Evolutionary conservation across 2,329 filamentous ascomycete species (phyloP).

Genomic region (Fusarium sp.): DNA sequence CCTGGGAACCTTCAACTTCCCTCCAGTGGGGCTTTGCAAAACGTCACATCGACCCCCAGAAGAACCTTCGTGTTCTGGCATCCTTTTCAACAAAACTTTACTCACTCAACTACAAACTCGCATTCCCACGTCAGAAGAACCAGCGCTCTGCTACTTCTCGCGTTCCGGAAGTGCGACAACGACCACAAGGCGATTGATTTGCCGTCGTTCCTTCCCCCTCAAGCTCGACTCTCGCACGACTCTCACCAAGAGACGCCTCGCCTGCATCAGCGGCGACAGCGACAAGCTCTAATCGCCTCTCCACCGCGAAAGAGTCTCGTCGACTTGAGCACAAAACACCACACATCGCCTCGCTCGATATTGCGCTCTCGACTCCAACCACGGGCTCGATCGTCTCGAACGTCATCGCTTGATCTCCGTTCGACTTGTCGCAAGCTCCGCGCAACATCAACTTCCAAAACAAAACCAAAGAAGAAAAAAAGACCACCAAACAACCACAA

Average conservation of each 20-base stretch:
- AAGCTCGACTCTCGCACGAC: constrained; percentile 11
- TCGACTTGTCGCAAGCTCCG: background rate
- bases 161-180: background rate
- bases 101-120: constrained; percentile 4
- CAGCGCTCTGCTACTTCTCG: background rate
- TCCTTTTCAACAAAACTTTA: constrained; percentile 3
- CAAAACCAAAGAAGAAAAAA: background rate
- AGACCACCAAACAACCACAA: constrained; percentile 6
- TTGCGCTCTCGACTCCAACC: background rate
- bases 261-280: constrained; percentile 1
- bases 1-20: constrained; percentile 26
- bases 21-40: constrained; percentile 38
- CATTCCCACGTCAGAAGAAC: constrained; percentile 9
- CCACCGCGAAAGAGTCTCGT: background rate
- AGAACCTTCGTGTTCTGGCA: constrained; percentile 34
- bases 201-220: constrained; percentile 8
- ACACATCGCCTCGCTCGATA: background rate
- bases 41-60: constrained; percentile 36
- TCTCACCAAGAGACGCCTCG: constrained; percentile 10
- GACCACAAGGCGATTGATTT: constrained; percentile 6
- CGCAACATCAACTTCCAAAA: constrained; percentile 16
- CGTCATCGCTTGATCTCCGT: constrained; percentile 2
- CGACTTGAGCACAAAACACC: background rate
- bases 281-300: background rate
- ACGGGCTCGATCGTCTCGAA: constrained; percentile 8